A percentile compares a stretch with the other conserved stretches of the same genome.
phyloP scores from a whole-genome alignment of 2,329 filamentous ascomycete genomes.

The Delphinella strobiligena region DNA sequence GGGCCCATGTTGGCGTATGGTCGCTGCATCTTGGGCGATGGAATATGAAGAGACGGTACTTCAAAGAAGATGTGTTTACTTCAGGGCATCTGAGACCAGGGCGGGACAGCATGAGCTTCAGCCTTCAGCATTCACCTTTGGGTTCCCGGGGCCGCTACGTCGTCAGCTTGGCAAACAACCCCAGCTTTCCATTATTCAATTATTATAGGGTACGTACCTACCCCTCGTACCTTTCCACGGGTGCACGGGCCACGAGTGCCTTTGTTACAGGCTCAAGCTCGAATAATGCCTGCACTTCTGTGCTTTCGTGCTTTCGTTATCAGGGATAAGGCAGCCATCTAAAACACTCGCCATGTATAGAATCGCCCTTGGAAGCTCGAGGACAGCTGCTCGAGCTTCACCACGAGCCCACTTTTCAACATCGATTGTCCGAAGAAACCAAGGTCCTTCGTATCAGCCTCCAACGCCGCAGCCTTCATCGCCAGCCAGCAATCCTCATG shows the following conservation, averaged over 20 bases:
- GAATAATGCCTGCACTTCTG: too few species aligned
- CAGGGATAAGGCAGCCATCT: too few species aligned
- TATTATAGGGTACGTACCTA: too few species aligned
- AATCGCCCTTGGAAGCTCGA: neutral
- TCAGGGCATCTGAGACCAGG: too few species aligned
- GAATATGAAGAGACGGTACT: neutral
- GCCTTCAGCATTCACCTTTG: neutral
- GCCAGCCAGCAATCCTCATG: neutral
- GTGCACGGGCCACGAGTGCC: too few species aligned
- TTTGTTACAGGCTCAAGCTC: too few species aligned
- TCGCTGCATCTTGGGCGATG: conserved; percentile 61
- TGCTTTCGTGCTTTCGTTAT: too few species aligned
- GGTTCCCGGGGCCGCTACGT: neutral
- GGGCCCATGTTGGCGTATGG: conserved; percentile 62
- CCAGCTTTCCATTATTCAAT: too few species aligned
- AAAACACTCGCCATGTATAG: neutral
- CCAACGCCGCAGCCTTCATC: neutral
- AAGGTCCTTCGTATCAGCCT: neutral
- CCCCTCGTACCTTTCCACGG: too few species aligned
- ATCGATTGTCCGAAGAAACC: neutral
- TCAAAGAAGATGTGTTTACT: too few species aligned
- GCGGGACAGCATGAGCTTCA: too few species aligned
- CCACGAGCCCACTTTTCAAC: neutral
- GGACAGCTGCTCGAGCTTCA: neutral
- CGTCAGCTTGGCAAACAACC: neutral